Conservation (phyloP, 176 grass and related monocot species). For the Musa beccarii region DNA sequence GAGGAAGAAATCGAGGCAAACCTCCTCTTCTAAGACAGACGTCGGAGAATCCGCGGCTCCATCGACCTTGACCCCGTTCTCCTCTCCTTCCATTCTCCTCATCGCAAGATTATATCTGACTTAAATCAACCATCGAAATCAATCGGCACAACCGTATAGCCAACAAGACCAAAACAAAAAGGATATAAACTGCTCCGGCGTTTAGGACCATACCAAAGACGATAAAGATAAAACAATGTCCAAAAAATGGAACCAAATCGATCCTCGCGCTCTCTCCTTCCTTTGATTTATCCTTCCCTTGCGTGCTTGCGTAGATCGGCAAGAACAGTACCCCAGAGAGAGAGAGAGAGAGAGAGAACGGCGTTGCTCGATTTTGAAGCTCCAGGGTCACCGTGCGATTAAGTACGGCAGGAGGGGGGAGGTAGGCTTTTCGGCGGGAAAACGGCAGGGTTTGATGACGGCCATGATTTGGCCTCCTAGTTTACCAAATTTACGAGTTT, state of each 20-base stretch:
- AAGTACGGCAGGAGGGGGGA: slow-evolving; percentile 4
- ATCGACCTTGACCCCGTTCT: slow-evolving; percentile 15
- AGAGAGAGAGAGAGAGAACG: not conserved
- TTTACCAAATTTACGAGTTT: not conserved
- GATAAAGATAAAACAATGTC: not conserved
- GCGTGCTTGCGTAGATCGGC: not conserved
- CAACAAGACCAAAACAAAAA: not conserved
- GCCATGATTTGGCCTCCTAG: not conserved
- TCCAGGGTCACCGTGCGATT: not conserved
- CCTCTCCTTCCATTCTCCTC: slow-evolving; percentile 42
- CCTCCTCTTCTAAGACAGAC: slow-evolving; percentile 89
- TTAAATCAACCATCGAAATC: not conserved
- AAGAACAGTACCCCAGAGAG: not conserved
- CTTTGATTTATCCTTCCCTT: not conserved
- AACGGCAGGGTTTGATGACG: not conserved
- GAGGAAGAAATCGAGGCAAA: slow-evolving; percentile 8
- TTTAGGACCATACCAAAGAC: not conserved
- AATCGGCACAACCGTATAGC: not conserved
- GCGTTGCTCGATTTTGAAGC: not conserved
- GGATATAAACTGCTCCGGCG: not conserved
- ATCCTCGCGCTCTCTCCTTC: not conserved
- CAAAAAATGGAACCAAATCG: not conserved
- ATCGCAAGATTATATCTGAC: not conserved
- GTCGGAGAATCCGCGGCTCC: slow-evolving; percentile 56
- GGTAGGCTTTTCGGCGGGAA: slow-evolving; percentile 48